Evolutionary conservation across 208 protist species (phyloP), one percentile per base, ranked within the genome.

Genomic region (Wallacemonas sp.): DNA sequence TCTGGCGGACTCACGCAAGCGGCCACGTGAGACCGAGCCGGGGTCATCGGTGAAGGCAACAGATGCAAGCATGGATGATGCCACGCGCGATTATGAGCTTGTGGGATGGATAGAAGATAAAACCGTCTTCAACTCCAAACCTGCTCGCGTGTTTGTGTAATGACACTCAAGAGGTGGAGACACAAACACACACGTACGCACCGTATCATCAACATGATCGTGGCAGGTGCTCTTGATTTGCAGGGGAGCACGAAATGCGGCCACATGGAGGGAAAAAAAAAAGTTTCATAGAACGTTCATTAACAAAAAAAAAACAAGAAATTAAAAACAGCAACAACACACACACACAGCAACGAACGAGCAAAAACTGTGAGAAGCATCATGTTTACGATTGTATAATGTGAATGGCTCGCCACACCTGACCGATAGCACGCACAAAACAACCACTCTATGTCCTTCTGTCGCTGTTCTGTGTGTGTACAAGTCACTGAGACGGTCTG

Each of bases 51-150:
- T 17, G 11, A n/a, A 24, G 46, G 46, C 62, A 44, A 41, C 49
- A 60, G 49, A 12, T 14, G 46, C 2, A 26, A 19, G 12, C 9
- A 21, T 3, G 27, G 71, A 54, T 3, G 51, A 11, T 5, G 41
- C 21, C 1, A 45, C 27, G 22, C 51, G 78, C 27, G 77, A 87
- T 38, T 94, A 94, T 44, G 78, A 90, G 19, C 34, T 90, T 5
- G 75, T 92, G 0, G 84, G 84, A n/a, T 46, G 91, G 39, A 77
- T 90, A 39, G 79, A 85, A 28, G 64, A 63, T 19, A 75, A 84
- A 6, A 67, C 80, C 11, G 63, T 84, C 33, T 89, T 94, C 63
- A 90, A 92, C 46, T 81, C 77, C 0, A 94, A 94, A 49, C 88
- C 88, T 0, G 59, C 79, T 11, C 76, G 88, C 34, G 80, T 84